phyloP scores from a whole-genome alignment of 139 green algal species.

The Chlamydomonas asymmetrica region DNA sequence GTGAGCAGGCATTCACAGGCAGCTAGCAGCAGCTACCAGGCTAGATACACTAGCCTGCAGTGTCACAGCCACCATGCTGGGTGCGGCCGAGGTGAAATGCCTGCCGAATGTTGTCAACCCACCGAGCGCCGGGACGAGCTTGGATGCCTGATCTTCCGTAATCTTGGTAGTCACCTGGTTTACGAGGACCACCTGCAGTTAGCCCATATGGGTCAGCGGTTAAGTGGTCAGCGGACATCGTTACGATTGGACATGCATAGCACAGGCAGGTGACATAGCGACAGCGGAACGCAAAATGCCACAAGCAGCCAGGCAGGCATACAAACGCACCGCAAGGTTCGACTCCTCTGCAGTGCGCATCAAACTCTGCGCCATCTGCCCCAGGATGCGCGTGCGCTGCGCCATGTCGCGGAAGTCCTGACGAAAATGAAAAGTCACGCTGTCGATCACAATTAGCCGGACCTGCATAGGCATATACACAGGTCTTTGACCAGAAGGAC shows the following conservation, averaged over 20 bases:
- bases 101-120: neutral
- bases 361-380: conserved; percentile 79
- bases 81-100: neutral
- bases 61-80: neutral
- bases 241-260: too few relatives aligned
- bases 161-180: conserved; percentile 88
- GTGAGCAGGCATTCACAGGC: neutral
- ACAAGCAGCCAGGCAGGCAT: too few relatives aligned
- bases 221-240: too few relatives aligned
- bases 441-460: conserved; percentile 83
- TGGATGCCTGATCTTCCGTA: conserved; percentile 27
- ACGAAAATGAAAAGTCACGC: conserved; percentile 90
- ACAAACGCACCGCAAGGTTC: conserved; percentile 70
- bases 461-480: too few relatives aligned
- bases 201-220: too few relatives aligned
- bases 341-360: conserved; percentile 68
- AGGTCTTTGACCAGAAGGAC: too few relatives aligned
- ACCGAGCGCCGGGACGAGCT: conserved; percentile 70
- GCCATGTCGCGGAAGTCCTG: conserved; percentile 85
- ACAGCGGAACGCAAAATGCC: too few relatives aligned
- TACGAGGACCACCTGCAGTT: conserved; percentile 74
- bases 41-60: neutral
- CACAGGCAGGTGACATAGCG: too few relatives aligned
- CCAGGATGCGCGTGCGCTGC: conserved; percentile 71
- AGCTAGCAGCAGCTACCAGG: neutral